phyloP scores from a whole-genome alignment of 441 rosid species.

The Isatis lusitanica region DNA sequence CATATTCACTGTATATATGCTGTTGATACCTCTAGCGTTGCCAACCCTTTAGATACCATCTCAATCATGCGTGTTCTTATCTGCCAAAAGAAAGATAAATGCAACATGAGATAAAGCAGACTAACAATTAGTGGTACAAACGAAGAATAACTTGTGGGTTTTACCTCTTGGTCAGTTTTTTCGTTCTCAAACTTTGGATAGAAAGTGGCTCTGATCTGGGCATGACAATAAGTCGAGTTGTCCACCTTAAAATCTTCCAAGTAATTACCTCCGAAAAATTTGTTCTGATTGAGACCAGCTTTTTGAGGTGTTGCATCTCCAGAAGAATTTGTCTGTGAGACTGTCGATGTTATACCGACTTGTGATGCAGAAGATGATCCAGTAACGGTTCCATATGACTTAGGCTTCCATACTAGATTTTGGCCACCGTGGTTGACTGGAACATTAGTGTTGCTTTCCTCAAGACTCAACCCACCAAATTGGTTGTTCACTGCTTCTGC shows the following conservation, averaged over 20 bases:
- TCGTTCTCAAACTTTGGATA: conserved; percentile 98
- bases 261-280: conserved; percentile 45
- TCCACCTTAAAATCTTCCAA: conserved; percentile 69
- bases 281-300: conserved; percentile 41
- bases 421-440: conserved; percentile 32
- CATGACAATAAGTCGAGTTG: conserved; percentile 57
- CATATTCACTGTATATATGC: not conserved
- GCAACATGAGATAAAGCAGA: conserved; percentile 1
- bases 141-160: not conserved
- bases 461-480: conserved; percentile 47
- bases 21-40: conserved; percentile 71
- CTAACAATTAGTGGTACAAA: not conserved
- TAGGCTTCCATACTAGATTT: conserved; percentile 52
- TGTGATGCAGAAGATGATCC: conserved; percentile 27
- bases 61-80: conserved; percentile 84
- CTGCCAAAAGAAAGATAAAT: conserved; percentile 43
- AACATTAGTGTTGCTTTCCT: conserved; percentile 31
- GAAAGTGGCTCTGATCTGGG: conserved; percentile 91
- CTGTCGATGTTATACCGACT: not conserved
- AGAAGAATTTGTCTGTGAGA: conserved; percentile 28
- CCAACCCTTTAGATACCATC: conserved; percentile 81
- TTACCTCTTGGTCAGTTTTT: conserved; percentile 94
- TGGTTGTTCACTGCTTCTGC: conserved; percentile 42
- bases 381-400: conserved; percentile 56
- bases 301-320: conserved; percentile 30